phyloP scores from a whole-genome alignment of 148 eudicot genomes.

The Heliosperma pusillum region DNA sequence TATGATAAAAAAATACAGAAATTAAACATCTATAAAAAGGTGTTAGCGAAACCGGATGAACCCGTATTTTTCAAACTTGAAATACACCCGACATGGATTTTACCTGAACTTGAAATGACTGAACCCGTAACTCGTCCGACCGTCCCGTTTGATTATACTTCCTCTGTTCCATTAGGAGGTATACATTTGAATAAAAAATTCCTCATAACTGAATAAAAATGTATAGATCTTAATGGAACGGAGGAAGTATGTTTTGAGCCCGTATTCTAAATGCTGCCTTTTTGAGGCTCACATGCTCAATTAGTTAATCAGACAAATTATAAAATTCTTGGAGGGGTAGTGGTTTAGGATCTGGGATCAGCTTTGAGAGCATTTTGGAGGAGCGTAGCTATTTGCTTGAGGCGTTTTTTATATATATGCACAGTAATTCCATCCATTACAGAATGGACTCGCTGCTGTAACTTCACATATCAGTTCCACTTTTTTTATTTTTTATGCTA shows the following conservation, averaged over 20 bases:
- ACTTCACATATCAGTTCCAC: background rate
- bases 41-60: no score
- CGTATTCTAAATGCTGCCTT: background rate
- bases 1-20: no score
- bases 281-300: background rate
- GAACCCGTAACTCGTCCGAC: no score
- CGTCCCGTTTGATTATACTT: no score
- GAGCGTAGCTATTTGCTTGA: background rate
- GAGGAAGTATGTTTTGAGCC: background rate
- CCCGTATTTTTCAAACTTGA: no score
- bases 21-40: no score
- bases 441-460: background rate
- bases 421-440: background rate
- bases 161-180: no score
- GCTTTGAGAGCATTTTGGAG: background rate
- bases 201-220: no score
- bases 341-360: background rate
- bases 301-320: background rate
- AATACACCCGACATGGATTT: no score
- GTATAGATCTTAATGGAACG: no score
- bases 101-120: no score
- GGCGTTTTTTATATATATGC: conserved; percentile 2
- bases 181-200: no score
- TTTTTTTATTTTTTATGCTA: background rate
- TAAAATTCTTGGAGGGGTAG: background rate